phyloP scores from a whole-genome alignment of 257 asterid species.

The Solanum clarkiae region DNA sequence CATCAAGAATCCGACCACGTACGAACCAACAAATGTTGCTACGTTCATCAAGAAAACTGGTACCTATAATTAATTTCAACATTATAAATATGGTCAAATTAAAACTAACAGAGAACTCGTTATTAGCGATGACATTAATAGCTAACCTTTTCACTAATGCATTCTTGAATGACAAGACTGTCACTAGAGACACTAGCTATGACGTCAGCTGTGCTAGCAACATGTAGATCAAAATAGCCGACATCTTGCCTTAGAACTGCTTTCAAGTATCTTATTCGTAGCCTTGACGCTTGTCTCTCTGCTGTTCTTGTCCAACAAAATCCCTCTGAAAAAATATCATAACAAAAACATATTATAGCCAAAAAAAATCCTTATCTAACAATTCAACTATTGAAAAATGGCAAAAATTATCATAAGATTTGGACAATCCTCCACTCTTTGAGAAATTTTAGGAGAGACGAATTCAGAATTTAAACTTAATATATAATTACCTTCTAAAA shows the following conservation, averaged over 20 bases:
- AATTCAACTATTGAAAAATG: neutral
- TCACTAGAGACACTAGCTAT: constrained; percentile 73
- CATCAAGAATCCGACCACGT: constrained; percentile 53
- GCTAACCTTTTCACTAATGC: constrained; percentile 74
- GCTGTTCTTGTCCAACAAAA: constrained; percentile 97
- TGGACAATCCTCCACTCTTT: too few relatives aligned
- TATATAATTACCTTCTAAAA: too few relatives aligned
- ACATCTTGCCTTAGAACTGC: constrained; percentile 94
- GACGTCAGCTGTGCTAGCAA: constrained; percentile 80
- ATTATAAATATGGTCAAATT: neutral
- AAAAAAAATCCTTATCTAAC: neutral
- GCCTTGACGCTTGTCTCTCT: constrained; percentile 77
- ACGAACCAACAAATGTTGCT: constrained; percentile 51
- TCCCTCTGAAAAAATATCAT: constrained; percentile 41
- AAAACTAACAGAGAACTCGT: neutral
- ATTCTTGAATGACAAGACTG: constrained; percentile 73
- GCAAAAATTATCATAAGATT: too few relatives aligned
- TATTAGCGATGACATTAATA: neutral
- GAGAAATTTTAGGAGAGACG: too few relatives aligned
- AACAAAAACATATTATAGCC: neutral
- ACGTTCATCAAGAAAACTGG: constrained; percentile 72
- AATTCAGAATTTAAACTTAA: too few relatives aligned
- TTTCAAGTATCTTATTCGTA: constrained; percentile 56
- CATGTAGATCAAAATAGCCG: constrained; percentile 80
- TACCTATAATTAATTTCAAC: constrained; percentile 19